These are phyloP conservation scores for Candida pseudofarinosa DNA, from an alignment of 805 yeast species.

Conservation along the genomic window DNA sequence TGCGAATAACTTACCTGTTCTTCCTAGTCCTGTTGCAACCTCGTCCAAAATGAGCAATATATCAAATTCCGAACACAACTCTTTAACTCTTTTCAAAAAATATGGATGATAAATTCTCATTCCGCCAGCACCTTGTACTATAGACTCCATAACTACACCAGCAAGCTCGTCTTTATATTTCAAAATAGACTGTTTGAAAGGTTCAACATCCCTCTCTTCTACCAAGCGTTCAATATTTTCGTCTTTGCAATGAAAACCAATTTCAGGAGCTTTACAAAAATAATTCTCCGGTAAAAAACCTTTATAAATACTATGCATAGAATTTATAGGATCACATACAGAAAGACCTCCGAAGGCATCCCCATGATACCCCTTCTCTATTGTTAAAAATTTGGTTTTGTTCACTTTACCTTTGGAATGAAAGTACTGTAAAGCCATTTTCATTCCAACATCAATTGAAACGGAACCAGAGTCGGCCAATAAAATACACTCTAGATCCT, in stretches of 20 bases:
- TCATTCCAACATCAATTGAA: conserved; percentile 34
- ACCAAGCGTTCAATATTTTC: conserved; percentile 8
- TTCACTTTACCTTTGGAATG: conserved; percentile 20
- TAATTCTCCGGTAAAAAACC: conserved; percentile 19
- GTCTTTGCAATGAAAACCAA: conserved; percentile 6
- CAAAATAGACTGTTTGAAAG: conserved; percentile 21
- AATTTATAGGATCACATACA: conserved; percentile 28
- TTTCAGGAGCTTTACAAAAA: conserved; percentile 22
- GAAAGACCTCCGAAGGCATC: conserved; percentile 37
- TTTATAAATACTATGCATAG: conserved; percentile 29
- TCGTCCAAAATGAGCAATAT: conserved; percentile 49
- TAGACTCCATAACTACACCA: conserved; percentile 32
- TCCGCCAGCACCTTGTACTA: conserved; percentile 38
- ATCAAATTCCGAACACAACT: conserved; percentile 49
- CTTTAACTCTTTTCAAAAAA: conserved; percentile 36
- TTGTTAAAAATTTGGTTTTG: conserved; percentile 26
- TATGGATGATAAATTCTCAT: conserved; percentile 30
- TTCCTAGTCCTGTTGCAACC: conserved; percentile 56
- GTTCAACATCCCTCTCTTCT: conserved; percentile 15
- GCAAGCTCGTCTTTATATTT: conserved; percentile 27
- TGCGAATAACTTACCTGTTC: conserved; percentile 45
- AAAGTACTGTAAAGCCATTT: conserved; percentile 29
- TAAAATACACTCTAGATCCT: conserved; percentile 9
- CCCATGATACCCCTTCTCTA: conserved; percentile 34
- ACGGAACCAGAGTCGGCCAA: conserved; percentile 18